These are phyloP conservation scores for Xylaria grammica DNA, from an alignment of 495 filamentous ascomycete genomes.

Conservation along the genomic window DNA sequence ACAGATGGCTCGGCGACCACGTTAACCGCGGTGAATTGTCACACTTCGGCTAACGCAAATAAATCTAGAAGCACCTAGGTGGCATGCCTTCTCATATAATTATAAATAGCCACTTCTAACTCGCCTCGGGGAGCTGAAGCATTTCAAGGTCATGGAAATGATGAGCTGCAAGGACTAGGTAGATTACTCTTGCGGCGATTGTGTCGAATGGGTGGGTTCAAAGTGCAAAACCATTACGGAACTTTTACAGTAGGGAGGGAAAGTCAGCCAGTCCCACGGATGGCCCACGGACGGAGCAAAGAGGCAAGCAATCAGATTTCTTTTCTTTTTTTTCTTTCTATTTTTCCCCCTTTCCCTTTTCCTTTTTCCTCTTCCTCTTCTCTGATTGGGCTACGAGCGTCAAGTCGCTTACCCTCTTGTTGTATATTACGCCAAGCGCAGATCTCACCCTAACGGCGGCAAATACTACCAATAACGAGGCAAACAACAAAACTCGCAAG, in stretches of 20 bases:
- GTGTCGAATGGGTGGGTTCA: conserved; percentile 3
- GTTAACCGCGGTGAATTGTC: too few species aligned
- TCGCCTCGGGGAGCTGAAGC: neutral
- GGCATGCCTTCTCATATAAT: neutral
- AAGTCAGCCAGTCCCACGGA: too few species aligned
- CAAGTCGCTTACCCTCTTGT: neutral
- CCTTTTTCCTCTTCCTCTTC: neutral
- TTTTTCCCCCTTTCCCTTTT: neutral
- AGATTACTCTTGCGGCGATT: neutral
- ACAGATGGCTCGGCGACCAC: neutral
- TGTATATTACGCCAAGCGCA: conserved; percentile 9
- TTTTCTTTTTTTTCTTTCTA: neutral
- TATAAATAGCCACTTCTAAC: conserved; percentile 6
- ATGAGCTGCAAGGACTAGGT: conserved; percentile 3
- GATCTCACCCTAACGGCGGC: conserved; percentile 17
- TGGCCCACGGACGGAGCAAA: neutral
- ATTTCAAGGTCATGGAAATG: neutral
- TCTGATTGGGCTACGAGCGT: neutral
- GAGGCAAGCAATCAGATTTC: neutral
- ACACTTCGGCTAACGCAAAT: neutral
- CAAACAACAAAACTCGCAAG: neutral
- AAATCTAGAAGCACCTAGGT: neutral
- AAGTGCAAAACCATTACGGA: neutral
- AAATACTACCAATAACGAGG: conserved; percentile 8
- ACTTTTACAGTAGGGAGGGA: neutral